These are phyloP conservation scores for Monosporozyma servazzii DNA, from an alignment of 805 yeast genomes.

Conservation along the genomic window DNA sequence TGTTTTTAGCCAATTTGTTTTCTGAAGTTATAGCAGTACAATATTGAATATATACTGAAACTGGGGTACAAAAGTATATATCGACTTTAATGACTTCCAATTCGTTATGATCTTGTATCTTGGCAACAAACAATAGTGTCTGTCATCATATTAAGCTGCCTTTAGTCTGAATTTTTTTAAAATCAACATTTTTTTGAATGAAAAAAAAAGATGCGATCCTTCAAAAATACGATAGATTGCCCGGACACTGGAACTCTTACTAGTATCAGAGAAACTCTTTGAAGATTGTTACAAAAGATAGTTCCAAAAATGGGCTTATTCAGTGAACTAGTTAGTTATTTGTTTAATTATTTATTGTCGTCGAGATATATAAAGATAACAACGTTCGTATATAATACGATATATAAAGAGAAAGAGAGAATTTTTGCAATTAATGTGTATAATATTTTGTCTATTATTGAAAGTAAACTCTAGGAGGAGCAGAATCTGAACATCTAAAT, in stretches of 20 bases:
- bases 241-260: neutral
- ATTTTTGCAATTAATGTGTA: neutral
- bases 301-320: too few species aligned
- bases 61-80: neutral
- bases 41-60: neutral
- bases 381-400: neutral
- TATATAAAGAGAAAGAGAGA: neutral
- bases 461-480: neutral
- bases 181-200: neutral
- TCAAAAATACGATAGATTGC: neutral
- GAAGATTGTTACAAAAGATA: neutral
- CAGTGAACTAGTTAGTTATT: too few species aligned
- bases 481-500: constrained; percentile 26
- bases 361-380: neutral
- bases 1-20: neutral
- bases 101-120: neutral
- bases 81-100: neutral
- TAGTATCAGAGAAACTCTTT: too few species aligned
- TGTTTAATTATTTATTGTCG: neutral
- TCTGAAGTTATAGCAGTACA: neutral
- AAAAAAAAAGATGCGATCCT: neutral
- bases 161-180: neutral
- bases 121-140: neutral
- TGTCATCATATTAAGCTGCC: neutral
- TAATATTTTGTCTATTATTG: neutral